A percentile compares a stretch with the other conserved stretches of the same genome.
Conservation (phyloP, 768 basidiomycete species). For the Phanerochaete carnosa region DNA sequence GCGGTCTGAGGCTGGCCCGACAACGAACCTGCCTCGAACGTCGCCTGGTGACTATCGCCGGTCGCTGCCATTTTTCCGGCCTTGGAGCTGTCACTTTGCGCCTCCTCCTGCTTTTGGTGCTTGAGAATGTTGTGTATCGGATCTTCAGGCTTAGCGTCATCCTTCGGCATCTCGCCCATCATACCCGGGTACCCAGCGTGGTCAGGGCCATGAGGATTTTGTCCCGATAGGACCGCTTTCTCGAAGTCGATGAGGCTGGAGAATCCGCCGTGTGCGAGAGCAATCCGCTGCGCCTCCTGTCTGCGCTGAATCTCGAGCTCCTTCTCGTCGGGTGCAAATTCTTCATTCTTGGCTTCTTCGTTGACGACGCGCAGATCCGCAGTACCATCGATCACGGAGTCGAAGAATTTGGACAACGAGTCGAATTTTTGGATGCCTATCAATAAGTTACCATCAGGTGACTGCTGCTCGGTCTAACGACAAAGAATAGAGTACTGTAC, state of each 20-base stretch:
- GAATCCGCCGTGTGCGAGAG: conserved; percentile 49
- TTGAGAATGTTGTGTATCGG: conserved; percentile 25
- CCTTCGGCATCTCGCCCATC: conserved; percentile 19
- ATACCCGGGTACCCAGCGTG: conserved; percentile 32
- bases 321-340: conserved; percentile 35
- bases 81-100: conserved; percentile 17
- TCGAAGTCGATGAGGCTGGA: conserved; percentile 50
- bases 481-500: conserved; percentile 32
- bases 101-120: conserved; percentile 24
- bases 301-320: conserved; percentile 47
- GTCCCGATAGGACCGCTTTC: conserved; percentile 40
- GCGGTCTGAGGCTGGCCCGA: conserved; percentile 22
- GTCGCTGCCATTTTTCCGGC: conserved; percentile 20
- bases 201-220: conserved; percentile 42
- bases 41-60: conserved; percentile 21
- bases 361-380: conserved; percentile 47
- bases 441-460: background rate
- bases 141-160: conserved; percentile 21
- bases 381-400: conserved; percentile 65
- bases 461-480: background rate
- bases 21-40: conserved; percentile 14
- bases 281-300: conserved; percentile 52
- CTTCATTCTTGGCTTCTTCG: conserved; percentile 34
- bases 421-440: conserved; percentile 73
- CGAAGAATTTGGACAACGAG: conserved; percentile 69